A percentile compares a stretch with the other conserved stretches of the same genome.
phyloP scores from a whole-genome alignment of 2,329 filamentous ascomycete species.

The Cercospora zeina region DNA sequence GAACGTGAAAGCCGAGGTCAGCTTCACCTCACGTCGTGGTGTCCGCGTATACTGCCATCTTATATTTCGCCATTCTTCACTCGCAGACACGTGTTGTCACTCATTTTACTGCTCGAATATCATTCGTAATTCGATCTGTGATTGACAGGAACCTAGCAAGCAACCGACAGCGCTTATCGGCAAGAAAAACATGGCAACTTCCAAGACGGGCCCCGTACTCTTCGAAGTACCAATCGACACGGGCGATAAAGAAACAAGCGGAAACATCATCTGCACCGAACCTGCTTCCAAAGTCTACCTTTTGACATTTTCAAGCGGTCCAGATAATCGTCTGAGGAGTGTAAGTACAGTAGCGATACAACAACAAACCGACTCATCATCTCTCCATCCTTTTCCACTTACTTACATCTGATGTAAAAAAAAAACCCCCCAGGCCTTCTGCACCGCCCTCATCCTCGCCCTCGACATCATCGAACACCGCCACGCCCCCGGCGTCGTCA shows the following conservation, averaged over 20 bases:
- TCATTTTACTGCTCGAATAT: no score
- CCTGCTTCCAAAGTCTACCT: conserved; percentile 66
- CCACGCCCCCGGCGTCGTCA: conserved; percentile 68
- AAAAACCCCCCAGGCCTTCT: conserved; percentile 52
- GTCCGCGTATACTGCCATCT: not conserved
- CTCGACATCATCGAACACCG: conserved; percentile 73
- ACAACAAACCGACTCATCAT: not conserved
- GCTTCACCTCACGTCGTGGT: conserved; percentile 6
- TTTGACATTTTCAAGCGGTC: conserved; percentile 67
- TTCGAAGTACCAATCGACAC: conserved; percentile 37
- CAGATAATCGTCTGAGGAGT: conserved; percentile 74
- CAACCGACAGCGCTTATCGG: not conserved
- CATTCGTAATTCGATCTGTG: no score
- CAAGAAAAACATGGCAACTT: not conserved
- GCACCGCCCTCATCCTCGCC: conserved; percentile 65
- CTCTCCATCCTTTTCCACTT: not conserved
- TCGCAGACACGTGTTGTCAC: no score
- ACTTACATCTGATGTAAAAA: not conserved
- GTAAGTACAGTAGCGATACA: no score
- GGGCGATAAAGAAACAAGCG: conserved; percentile 21
- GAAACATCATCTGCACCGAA: conserved; percentile 59
- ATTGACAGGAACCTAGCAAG: not conserved
- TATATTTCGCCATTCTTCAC: no score
- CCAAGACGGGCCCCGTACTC: conserved; percentile 17
- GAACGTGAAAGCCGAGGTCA: not conserved